phyloP scores from a whole-genome alignment of 192 early-diverging fungal genomes.

The Funneliformis geosporum region DNA sequence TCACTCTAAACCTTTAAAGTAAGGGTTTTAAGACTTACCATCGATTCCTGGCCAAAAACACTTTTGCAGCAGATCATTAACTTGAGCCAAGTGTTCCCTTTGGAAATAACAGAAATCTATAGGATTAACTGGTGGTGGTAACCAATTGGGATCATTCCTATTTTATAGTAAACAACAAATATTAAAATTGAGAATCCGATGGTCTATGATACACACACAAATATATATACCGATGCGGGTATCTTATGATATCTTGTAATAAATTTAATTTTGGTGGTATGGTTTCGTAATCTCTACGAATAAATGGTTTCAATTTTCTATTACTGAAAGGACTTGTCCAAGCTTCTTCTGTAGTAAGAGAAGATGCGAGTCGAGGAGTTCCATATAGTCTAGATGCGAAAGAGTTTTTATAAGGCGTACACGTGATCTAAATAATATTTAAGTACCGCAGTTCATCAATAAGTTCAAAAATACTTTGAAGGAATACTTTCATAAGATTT shows the following conservation, averaged over 20 bases:
- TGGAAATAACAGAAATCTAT: conserved; percentile 86
- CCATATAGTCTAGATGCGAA: conserved; percentile 78
- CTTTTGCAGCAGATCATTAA: conserved; percentile 72
- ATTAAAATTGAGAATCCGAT: conserved; percentile 8
- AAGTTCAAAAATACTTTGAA: conserved; percentile 36
- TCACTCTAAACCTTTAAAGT: background rate
- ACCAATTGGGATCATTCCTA: conserved; percentile 24
- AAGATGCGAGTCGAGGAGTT: conserved; percentile 50
- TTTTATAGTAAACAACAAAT: conserved; percentile 15
- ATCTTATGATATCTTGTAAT: conserved; percentile 48
- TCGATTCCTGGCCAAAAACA: conserved; percentile 92
- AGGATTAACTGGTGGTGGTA: conserved; percentile 32
- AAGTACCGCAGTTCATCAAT: conserved; percentile 38
- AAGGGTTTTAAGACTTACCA: conserved; percentile 42
- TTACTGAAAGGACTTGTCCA: conserved; percentile 73
- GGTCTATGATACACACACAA: conserved; percentile 34
- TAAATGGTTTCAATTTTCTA: conserved; percentile 75
- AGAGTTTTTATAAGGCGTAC: conserved; percentile 68
- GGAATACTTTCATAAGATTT: conserved; percentile 34
- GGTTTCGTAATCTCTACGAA: conserved; percentile 70
- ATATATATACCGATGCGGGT: conserved; percentile 37
- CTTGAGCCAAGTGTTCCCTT: conserved; percentile 63
- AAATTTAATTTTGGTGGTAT: conserved; percentile 49
- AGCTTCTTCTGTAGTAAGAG: conserved; percentile 56
- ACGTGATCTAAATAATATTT: conserved; percentile 41